Percentiles rank a stretch among this genome's conserved stretches.
These are phyloP conservation scores for Sordariomycetes sp. DNA, from an alignment of 2,329 filamentous ascomycete genomes.

Conservation along the genomic window DNA sequence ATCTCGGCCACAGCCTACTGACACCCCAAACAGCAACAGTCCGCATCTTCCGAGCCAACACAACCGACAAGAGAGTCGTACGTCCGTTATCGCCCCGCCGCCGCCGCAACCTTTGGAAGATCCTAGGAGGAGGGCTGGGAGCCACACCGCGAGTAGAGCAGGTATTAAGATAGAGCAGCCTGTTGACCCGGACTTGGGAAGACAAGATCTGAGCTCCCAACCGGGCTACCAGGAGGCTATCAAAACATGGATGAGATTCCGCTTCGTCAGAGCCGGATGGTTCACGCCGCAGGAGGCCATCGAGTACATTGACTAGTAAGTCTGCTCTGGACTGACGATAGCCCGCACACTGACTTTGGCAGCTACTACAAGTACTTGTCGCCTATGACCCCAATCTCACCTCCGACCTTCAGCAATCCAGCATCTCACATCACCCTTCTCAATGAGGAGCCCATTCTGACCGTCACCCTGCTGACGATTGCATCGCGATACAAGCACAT, in stretches of 20 bases:
- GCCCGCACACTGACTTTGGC: background rate
- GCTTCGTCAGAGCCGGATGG: constrained; percentile 95
- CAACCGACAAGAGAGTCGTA: constrained; percentile 19
- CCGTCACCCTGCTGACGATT: constrained; percentile 85
- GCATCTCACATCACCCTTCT: constrained; percentile 71
- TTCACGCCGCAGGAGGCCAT: constrained; percentile 91
- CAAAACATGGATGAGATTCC: constrained; percentile 81
- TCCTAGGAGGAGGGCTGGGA: too few species aligned
- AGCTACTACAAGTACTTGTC: constrained; percentile 89
- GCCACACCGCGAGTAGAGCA: too few species aligned
- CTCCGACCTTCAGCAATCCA: constrained; percentile 81
- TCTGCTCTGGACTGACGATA: constrained; percentile 6
- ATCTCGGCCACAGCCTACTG: background rate
- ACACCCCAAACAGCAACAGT: background rate
- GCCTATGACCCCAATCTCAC: constrained; percentile 86
- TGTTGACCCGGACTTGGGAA: constrained; percentile 37
- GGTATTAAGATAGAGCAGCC: constrained; percentile 23
- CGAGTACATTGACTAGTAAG: constrained; percentile 84
- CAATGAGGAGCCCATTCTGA: constrained; percentile 85
- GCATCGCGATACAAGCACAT: constrained; percentile 79
- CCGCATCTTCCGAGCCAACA: constrained; percentile 8
- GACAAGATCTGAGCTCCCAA: constrained; percentile 34
- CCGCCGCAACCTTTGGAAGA: too few species aligned
- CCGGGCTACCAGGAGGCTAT: constrained; percentile 61
- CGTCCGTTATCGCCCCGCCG: too few species aligned